Base-by-base conservation (phyloP, 768 basidiomycete genomes). In the Russula compacta region DNA sequence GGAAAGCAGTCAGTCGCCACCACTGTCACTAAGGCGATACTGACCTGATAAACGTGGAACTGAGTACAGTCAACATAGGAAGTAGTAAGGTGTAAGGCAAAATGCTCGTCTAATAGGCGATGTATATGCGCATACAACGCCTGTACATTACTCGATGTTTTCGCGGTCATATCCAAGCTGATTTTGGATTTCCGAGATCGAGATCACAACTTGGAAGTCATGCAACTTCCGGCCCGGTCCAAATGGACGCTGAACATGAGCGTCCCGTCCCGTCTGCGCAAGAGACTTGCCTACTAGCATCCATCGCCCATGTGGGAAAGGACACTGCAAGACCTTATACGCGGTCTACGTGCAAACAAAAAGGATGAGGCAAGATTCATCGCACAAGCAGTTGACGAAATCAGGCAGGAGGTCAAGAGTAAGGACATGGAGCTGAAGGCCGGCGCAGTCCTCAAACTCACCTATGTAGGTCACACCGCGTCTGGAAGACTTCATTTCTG, bases 361-460 rank as follows among this genome's bases (percentile, higher is more conserved):
- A 84, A 85, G 68, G 91, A 95, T 78, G 91, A 95, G 73, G 78
- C 84, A 69, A 89, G 87, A 71, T 97, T 98, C 73, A 91, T 98
- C 66, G 83, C 87, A 0, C 87, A 89, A 68, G 93, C 93, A 6
- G 85, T 98, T n/a, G 86, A 92, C 57, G 97, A 98, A 77, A 95
- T 97, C 68, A 79, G 92, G 66, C 79, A 81, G 61, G 97, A 99
- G 76, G 85, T 98, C 70, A 89, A 85, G 75, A 83, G 82, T 69
- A 92, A 92, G 68, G 97, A 98, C 70, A 95, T 98, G 92, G 92
- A 92, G 66, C 80, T 98, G 67, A 99, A 99, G 74, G 93, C 94
- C 0, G 94, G 81, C 14, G 97, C 95, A 0, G 85, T 98, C 36
- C 78, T 98, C 72, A 99, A 99, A 75, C 84, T 98, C 62, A 92